phyloP scores from a whole-genome alignment of 768 basidiomycete species.

The Lactarius psammicola region DNA sequence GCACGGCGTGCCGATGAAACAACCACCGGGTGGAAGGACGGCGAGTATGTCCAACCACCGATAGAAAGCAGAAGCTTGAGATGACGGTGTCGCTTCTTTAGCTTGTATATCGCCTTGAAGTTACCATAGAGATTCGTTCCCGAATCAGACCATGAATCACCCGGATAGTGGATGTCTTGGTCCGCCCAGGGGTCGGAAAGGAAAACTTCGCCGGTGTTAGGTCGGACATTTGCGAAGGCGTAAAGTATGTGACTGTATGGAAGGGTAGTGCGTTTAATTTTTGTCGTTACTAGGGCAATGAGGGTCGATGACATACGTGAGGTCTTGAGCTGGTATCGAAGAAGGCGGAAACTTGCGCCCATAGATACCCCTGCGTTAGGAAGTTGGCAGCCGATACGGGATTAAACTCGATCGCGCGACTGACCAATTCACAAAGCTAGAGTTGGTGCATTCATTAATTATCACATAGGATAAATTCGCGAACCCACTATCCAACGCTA shows the following conservation, averaged over 20 bases:
- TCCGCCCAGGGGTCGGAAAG: conserved; percentile 94
- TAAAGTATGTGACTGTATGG: conserved; percentile 76
- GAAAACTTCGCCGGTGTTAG: conserved; percentile 82
- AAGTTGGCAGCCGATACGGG: conserved; percentile 12
- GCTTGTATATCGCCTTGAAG: conserved; percentile 86
- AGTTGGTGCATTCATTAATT: conserved; percentile 23
- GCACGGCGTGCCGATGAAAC: conserved; percentile 57
- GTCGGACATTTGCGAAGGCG: conserved; percentile 86
- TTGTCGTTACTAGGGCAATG: conserved; percentile 17
- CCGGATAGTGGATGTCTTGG: conserved; percentile 94
- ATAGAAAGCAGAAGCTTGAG: conserved; percentile 84
- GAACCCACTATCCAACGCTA: conserved; percentile 77
- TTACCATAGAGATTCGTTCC: conserved; percentile 95
- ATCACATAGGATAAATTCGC: conserved; percentile 4
- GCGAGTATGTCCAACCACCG: conserved; percentile 94
- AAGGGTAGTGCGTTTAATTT: conserved; percentile 12
- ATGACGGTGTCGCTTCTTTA: conserved; percentile 84
- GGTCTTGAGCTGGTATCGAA: conserved; percentile 73
- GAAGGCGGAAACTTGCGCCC: conserved; percentile 89
- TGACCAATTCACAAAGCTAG: conserved; percentile 77
- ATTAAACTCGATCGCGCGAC: conserved; percentile 18
- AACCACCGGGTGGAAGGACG: conserved; percentile 82
- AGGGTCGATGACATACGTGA: conserved; percentile 61
- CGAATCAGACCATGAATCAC: conserved; percentile 91
- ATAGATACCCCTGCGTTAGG: conserved; percentile 79